Conservation (phyloP, 805 yeast genomes). For the Nakazawaea sp. region DNA sequence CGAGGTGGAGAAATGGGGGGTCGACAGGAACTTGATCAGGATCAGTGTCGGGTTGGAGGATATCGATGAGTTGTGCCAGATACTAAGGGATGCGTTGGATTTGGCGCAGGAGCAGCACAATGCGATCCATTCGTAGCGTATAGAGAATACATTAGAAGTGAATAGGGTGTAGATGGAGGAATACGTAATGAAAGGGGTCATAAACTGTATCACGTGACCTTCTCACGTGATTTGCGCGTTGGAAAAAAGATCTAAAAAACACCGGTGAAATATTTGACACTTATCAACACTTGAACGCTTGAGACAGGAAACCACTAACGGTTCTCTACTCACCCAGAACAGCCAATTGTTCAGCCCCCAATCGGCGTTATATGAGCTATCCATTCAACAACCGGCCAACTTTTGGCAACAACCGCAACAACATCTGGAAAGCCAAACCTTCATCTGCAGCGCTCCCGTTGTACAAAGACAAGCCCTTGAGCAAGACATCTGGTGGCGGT, state of each 20-base stretch:
- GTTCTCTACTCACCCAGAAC: no score
- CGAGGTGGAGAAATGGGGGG: constrained; percentile 75
- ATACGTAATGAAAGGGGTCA: no score
- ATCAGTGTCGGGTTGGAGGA: constrained; percentile 85
- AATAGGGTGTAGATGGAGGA: background rate
- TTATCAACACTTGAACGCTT: no score
- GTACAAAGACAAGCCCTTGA: constrained; percentile 45
- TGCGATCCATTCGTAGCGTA: constrained; percentile 2
- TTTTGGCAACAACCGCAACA: constrained; percentile 8
- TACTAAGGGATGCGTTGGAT: constrained; percentile 47
- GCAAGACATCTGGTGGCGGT: background rate
- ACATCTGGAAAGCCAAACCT: constrained; percentile 13
- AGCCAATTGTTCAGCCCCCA: no score
- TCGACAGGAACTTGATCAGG: constrained; percentile 70
- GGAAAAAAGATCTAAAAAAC: background rate
- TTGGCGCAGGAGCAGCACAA: constrained; percentile 31
- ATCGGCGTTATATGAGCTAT: constrained; percentile 11
- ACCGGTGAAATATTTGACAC: background rate
- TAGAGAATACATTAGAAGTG: background rate
- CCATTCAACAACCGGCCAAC: constrained; percentile 9
- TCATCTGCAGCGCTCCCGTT: constrained; percentile 31
- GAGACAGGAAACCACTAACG: no score
- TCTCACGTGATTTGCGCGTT: no score
- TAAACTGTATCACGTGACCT: no score
- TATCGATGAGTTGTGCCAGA: constrained; percentile 42